A percentile compares a stretch with the other conserved stretches of the same genome.
Conservation (phyloP, 306 rosid species). For the Alnus glutinosa region DNA sequence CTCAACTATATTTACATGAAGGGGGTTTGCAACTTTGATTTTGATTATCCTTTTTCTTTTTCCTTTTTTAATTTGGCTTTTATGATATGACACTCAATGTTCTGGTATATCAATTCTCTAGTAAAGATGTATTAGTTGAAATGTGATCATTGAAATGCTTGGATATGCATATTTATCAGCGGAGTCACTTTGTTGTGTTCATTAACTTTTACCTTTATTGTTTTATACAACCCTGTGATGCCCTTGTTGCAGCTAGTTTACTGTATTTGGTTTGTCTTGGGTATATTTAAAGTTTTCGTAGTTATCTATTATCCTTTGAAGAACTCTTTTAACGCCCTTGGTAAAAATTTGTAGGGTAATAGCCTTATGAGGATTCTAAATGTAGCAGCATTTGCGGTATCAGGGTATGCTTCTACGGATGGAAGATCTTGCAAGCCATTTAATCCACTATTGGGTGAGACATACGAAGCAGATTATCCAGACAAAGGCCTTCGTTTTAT, state of each 20-base stretch:
- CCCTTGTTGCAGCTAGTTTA: not conserved
- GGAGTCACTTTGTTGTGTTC: not conserved
- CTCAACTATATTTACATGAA: too few relatives aligned
- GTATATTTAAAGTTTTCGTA: not conserved
- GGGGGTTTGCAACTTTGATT: too few relatives aligned
- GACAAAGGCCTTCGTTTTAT: slow-evolving; percentile 84
- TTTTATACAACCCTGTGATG: not conserved
- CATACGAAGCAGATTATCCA: slow-evolving; percentile 91
- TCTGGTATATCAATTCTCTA: not conserved
- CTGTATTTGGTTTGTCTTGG: not conserved
- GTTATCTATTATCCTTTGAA: not conserved
- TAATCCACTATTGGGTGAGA: slow-evolving; percentile 92
- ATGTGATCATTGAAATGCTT: not conserved
- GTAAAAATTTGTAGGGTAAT: slow-evolving; percentile 61
- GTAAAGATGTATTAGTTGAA: not conserved
- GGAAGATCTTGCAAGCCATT: slow-evolving; percentile 95
- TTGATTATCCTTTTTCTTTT: too few relatives aligned
- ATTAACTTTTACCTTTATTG: not conserved
- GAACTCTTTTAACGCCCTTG: slow-evolving; percentile 13
- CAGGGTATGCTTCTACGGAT: slow-evolving; percentile 84
- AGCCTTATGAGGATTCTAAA: slow-evolving; percentile 71
- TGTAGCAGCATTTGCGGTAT: slow-evolving; percentile 95
- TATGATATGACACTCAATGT: not conserved
- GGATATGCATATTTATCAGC: not conserved
- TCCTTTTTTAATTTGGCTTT: too few relatives aligned